These are phyloP conservation scores for Meyerozyma elateridarum DNA, from an alignment of 1,139 yeast species.

Conservation along the genomic window DNA sequence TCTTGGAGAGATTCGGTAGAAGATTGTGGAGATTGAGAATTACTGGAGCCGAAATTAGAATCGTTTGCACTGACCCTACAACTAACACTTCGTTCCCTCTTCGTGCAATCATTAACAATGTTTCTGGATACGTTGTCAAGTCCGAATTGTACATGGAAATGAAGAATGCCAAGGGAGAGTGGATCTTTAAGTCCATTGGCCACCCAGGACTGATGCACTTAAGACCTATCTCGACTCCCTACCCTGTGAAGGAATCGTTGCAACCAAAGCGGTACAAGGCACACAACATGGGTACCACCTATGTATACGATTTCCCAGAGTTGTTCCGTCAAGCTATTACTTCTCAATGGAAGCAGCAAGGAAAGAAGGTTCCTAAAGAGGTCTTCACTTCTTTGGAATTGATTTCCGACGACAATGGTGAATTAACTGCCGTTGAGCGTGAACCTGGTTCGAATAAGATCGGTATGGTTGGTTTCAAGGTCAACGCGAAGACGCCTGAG, in stretches of 20 bases:
- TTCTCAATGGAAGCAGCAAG: conserved; percentile 75
- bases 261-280: conserved; percentile 99
- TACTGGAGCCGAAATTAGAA: conserved; percentile 95
- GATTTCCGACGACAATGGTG: conserved; percentile 74
- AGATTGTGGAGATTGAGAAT: conserved; percentile 95
- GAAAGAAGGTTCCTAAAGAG: conserved; percentile 70
- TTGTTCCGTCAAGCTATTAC: conserved; percentile 89
- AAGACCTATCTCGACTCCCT: conserved; percentile 92
- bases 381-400: conserved; percentile 76
- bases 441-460: conserved; percentile 94
- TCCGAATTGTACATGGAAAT: conserved; percentile 93
- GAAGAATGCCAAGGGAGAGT: conserved; percentile 85
- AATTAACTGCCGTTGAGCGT: conserved; percentile 81
- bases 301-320: conserved; percentile 98
- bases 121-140: conserved; percentile 94
- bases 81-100: conserved; percentile 91
- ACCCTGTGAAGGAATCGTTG: conserved; percentile 94
- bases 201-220: conserved; percentile 95
- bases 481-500: conserved; percentile 91
- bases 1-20: conserved; percentile 95
- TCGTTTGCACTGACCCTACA: conserved; percentile 84
- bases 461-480: conserved; percentile 97
- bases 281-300: conserved; percentile 96
- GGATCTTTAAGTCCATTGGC: conserved; percentile 95
- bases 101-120: conserved; percentile 93